Evolutionary conservation across 148 eudicot species (phyloP).

Genomic region (Dianthus caryophyllus): DNA sequence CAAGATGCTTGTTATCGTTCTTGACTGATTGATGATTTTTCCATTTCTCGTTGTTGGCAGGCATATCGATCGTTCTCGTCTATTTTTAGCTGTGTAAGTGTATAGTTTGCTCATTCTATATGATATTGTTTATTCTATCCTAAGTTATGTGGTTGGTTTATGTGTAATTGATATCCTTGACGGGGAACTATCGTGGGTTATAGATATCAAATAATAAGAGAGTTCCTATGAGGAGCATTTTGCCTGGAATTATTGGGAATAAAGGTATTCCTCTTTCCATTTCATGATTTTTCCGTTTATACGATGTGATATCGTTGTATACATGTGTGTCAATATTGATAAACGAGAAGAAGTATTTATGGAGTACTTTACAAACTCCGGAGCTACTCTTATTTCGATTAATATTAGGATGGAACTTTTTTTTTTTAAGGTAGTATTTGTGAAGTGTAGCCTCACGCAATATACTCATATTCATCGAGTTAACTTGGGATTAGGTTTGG

Average conservation of each 20-base stretch:
- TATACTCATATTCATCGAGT: too few species aligned
- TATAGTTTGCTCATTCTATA: not conserved
- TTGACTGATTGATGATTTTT: not conserved
- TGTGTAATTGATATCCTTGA: not conserved
- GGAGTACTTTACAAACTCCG: too few species aligned
- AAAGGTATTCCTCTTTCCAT: not conserved
- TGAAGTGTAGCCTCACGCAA: too few species aligned
- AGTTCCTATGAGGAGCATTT: slow-evolving; percentile 1
- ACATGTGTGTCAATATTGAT: not conserved
- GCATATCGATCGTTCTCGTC: slow-evolving; percentile 8
- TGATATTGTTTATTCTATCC: not conserved
- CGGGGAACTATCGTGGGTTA: not conserved
- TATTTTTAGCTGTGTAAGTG: slow-evolving; percentile 9
- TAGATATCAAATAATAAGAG: slow-evolving; percentile 9
- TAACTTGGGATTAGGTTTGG: too few species aligned
- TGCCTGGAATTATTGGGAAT: not conserved
- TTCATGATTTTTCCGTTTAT: not conserved
- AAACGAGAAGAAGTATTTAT: too few species aligned
- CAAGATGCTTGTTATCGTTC: not conserved
- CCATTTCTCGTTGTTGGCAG: slow-evolving; percentile 8
- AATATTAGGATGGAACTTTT: too few species aligned
- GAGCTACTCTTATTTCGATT: too few species aligned
- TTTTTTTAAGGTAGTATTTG: too few species aligned
- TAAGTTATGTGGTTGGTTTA: not conserved
- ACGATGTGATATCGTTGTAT: not conserved